Conservation (phyloP, 306 rosid species). For the Rosa persica region DNA sequence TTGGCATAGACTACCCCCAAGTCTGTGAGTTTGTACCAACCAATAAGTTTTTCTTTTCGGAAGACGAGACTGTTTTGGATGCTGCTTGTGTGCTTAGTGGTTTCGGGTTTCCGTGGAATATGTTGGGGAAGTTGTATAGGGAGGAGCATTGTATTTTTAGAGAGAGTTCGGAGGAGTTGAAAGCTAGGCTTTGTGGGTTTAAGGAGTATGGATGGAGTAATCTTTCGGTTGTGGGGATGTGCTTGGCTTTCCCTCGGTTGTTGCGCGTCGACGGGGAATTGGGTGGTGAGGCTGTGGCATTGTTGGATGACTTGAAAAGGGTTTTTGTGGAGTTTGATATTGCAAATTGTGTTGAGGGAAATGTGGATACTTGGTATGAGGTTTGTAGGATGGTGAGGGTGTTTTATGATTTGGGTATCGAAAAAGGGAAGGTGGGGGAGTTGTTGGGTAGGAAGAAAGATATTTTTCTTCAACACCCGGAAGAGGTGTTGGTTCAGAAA, state of each 20-base stretch:
- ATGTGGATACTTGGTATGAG: slow-evolving; percentile 56
- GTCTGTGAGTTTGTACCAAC: slow-evolving; percentile 42
- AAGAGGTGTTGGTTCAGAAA: slow-evolving; percentile 44
- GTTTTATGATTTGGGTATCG: slow-evolving; percentile 58
- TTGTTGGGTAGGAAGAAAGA: slow-evolving; percentile 44
- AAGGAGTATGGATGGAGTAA: slow-evolving; percentile 50
- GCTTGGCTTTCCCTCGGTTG: slow-evolving; percentile 68
- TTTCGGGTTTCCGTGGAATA: slow-evolving; percentile 85
- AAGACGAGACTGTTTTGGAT: slow-evolving; percentile 51
- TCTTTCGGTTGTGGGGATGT: slow-evolving; percentile 55
- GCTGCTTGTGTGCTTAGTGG: slow-evolving; percentile 57
- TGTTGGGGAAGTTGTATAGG: slow-evolving; percentile 53
- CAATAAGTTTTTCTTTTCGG: slow-evolving; percentile 64
- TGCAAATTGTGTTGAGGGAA: slow-evolving; percentile 50
- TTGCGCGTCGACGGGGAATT: slow-evolving; percentile 33
- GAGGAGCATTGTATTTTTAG: slow-evolving; percentile 48
- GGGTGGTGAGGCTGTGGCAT: slow-evolving; percentile 31
- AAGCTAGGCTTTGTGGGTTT: slow-evolving; percentile 39
- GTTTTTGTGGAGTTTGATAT: slow-evolving; percentile 50
- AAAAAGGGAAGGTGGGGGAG: slow-evolving; percentile 41
- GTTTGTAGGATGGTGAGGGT: slow-evolving; percentile 58
- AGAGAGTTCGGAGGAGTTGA: slow-evolving; percentile 35
- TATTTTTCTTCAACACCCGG: slow-evolving; percentile 47
- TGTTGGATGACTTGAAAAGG: slow-evolving; percentile 48
- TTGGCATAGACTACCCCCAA: slow-evolving; percentile 49